Percentiles rank a stretch among this genome's conserved stretches.
These are phyloP conservation scores for Aspergillus sp. DNA, from an alignment of 2,329 filamentous ascomycete species.

Conservation along the genomic window DNA sequence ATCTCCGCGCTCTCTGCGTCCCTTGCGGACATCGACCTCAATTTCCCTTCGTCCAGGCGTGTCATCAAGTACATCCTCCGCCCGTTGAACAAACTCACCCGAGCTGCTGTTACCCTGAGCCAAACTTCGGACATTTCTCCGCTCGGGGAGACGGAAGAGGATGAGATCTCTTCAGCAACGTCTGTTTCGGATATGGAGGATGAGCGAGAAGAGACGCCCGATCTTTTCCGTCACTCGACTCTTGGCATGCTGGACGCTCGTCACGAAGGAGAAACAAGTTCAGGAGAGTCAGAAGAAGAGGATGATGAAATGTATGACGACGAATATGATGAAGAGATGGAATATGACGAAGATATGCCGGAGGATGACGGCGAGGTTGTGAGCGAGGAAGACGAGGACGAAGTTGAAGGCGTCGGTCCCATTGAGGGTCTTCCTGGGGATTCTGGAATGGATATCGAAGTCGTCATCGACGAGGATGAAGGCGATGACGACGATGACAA, in stretches of 20 bases:
- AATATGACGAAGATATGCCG: slow-evolving; percentile 76
- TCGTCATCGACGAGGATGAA: slow-evolving; percentile 69
- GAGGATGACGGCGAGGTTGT: slow-evolving; percentile 76
- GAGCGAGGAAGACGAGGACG: slow-evolving; percentile 76
- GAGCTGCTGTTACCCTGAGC: slow-evolving; percentile 77
- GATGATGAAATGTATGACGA: slow-evolving; percentile 92
- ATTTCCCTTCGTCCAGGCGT: slow-evolving; percentile 84
- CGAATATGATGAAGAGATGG: slow-evolving; percentile 81
- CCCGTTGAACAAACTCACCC: slow-evolving; percentile 77
- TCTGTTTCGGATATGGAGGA: slow-evolving; percentile 83
- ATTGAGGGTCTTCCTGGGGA: slow-evolving; percentile 57
- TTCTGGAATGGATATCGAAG: slow-evolving; percentile 64
- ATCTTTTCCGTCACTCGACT: slow-evolving; percentile 92
- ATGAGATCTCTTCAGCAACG: slow-evolving; percentile 78
- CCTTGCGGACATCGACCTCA: slow-evolving; percentile 90
- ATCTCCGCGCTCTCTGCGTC: slow-evolving; percentile 80
- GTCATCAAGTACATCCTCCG: slow-evolving; percentile 94
- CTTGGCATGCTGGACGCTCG: slow-evolving; percentile 86
- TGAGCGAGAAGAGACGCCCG: slow-evolving; percentile 86
- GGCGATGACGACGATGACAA: slow-evolving; percentile 56
- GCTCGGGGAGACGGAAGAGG: slow-evolving; percentile 64
- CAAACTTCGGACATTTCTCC: slow-evolving; percentile 65
- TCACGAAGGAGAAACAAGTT: slow-evolving; percentile 71
- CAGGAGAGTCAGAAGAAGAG: slow-evolving; percentile 58
- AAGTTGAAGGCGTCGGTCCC: slow-evolving; percentile 64